Evolutionary conservation across 495 filamentous ascomycete species (phyloP).

Genomic region (Neurospora cerealis): DNA sequence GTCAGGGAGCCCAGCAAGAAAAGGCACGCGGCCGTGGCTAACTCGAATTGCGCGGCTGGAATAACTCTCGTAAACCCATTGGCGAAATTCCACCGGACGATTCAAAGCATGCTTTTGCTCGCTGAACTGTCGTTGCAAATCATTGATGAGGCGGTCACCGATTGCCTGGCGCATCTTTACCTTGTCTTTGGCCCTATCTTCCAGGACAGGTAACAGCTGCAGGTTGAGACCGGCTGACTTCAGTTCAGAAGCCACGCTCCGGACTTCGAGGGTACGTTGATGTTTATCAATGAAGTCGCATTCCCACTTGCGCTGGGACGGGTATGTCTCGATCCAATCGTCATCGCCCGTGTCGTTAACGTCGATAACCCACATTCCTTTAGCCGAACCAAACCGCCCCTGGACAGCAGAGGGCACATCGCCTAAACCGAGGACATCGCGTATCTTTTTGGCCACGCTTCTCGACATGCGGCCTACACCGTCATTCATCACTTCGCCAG

Average conservation of each 20-base stretch:
- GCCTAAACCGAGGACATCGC: slow-evolving; percentile 46
- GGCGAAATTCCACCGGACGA: slow-evolving; percentile 36
- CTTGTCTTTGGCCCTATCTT: slow-evolving; percentile 48
- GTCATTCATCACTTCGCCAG: slow-evolving; percentile 62
- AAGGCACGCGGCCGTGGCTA: slow-evolving; percentile 24
- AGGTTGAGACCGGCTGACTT: slow-evolving; percentile 59
- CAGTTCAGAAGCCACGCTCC: slow-evolving; percentile 50
- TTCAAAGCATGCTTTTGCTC: slow-evolving; percentile 49
- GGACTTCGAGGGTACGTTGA: slow-evolving; percentile 62
- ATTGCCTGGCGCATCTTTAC: slow-evolving; percentile 44
- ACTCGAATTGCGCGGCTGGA: slow-evolving; percentile 25
- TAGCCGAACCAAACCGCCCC: slow-evolving; percentile 71
- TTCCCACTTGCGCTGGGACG: slow-evolving; percentile 73
- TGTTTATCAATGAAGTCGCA: slow-evolving; percentile 43
- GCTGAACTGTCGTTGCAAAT: slow-evolving; percentile 49
- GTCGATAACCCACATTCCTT: slow-evolving; percentile 83
- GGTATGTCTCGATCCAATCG: slow-evolving; percentile 68
- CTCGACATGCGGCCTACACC: slow-evolving; percentile 67
- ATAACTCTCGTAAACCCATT: slow-evolving; percentile 45
- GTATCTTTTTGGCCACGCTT: slow-evolving; percentile 49
- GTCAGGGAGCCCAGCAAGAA: slow-evolving; percentile 45
- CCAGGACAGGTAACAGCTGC: slow-evolving; percentile 69
- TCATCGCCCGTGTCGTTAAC: slow-evolving; percentile 29
- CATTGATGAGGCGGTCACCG: slow-evolving; percentile 45
- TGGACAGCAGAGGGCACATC: slow-evolving; percentile 67